These are phyloP conservation scores for Pedinophyceae sp. DNA, from an alignment of 139 green algal genomes.

Conservation along the genomic window DNA sequence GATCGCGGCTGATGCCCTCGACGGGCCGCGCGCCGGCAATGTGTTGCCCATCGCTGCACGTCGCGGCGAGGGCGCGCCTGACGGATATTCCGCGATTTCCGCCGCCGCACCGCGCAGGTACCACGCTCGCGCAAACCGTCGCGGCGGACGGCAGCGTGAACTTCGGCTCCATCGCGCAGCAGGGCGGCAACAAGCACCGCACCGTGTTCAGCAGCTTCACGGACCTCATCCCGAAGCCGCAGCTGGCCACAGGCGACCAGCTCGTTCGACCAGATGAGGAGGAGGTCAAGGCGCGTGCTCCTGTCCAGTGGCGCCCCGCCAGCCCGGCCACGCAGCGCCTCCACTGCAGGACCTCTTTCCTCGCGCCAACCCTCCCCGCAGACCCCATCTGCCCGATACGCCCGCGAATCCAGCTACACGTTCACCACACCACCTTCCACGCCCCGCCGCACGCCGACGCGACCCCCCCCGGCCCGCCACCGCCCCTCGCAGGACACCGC, in stretches of 20 bases:
- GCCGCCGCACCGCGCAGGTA: background rate
- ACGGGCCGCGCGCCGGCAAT: too few species aligned
- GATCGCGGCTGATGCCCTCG: too few species aligned
- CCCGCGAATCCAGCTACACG: too few species aligned
- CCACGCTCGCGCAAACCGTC: constrained; percentile 61
- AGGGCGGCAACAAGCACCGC: constrained; percentile 56
- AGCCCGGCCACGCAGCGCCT: too few species aligned
- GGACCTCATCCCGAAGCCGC: constrained; percentile 75
- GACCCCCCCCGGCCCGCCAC: background rate
- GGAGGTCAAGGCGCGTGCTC: constrained; percentile 38
- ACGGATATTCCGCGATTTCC: background rate
- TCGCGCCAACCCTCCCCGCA: too few species aligned
- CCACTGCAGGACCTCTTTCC: too few species aligned
- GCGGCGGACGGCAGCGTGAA: constrained; percentile 56
- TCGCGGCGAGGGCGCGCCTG: too few species aligned
- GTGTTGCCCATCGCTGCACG: too few species aligned
- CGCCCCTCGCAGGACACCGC: constrained; percentile 26
- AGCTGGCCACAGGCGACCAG: constrained; percentile 28
- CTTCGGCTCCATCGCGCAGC: constrained; percentile 73
- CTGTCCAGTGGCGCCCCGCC: too few species aligned
- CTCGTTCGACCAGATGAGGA: constrained; percentile 61
- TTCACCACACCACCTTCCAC: background rate
- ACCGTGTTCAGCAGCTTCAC: constrained; percentile 49
- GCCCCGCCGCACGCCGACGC: background rate
- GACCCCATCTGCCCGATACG: too few species aligned